Evolutionary conservation across 148 eudicot species (phyloP).

Genomic region (Vaccinium vitisidaea): DNA sequence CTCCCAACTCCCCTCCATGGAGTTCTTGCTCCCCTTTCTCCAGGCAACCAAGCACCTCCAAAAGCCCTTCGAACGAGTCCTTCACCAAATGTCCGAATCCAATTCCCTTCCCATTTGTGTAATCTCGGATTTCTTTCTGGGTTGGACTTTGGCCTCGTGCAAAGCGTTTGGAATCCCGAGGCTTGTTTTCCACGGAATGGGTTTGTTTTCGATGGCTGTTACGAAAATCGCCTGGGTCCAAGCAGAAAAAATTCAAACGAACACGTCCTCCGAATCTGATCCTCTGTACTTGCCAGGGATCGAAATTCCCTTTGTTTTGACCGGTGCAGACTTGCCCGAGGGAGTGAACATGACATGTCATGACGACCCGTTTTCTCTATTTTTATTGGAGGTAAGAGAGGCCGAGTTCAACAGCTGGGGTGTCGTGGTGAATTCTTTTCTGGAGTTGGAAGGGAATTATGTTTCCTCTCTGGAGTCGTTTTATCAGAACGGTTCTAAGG

Average conservation of each 20-base stretch:
- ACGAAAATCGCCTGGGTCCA: not conserved
- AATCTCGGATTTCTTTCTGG: constrained; percentile 32
- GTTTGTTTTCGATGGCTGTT: constrained; percentile 24
- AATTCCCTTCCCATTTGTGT: constrained; percentile 26
- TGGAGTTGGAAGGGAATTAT: constrained; percentile 28
- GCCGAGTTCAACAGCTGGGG: constrained; percentile 29
- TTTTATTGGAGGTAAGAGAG: constrained; percentile 6
- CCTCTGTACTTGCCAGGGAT: constrained; percentile 16
- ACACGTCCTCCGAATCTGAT: not conserved
- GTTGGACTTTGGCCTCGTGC: constrained; percentile 26
- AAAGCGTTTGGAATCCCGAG: constrained; percentile 28
- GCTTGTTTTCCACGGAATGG: constrained; percentile 37
- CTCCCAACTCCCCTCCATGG: constrained; percentile 25
- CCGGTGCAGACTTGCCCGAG: constrained; percentile 21
- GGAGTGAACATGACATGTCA: not conserved
- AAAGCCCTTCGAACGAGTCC: constrained; percentile 26
- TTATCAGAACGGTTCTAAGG: constrained; percentile 16
- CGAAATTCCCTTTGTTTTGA: constrained; percentile 25
- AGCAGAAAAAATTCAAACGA: not conserved
- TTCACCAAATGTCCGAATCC: constrained; percentile 11
- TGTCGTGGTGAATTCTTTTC: constrained; percentile 22
- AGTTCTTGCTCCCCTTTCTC: constrained; percentile 25
- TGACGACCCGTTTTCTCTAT: constrained; percentile 3
- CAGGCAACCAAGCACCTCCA: constrained; percentile 29
- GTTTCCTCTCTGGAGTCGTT: constrained; percentile 17